Conservation (phyloP, 306 rosid genomes). For the Medicago lupulina region DNA sequence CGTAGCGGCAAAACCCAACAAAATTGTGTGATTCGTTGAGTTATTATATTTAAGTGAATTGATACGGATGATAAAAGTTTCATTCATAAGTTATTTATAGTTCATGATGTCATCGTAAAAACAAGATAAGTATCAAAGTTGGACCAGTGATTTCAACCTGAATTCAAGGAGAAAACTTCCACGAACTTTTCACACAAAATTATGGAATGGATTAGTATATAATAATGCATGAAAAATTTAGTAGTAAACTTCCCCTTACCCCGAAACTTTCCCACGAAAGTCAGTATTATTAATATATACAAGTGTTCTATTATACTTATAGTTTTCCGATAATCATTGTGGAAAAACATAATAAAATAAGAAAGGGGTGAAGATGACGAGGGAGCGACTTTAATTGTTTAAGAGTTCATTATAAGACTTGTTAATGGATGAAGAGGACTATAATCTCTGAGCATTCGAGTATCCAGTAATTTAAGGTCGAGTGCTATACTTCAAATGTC, state of each 20-base stretch:
- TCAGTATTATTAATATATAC: too few species aligned
- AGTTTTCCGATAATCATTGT: too few species aligned
- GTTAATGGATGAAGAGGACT: too few species aligned
- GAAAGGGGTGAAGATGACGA: too few species aligned
- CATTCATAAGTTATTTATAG: background rate
- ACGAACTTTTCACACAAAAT: background rate
- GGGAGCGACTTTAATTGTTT: too few species aligned
- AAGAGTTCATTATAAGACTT: too few species aligned
- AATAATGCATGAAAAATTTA: too few species aligned
- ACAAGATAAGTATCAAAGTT: conserved; percentile 4
- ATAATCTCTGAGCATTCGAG: too few species aligned
- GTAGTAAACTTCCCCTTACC: background rate
- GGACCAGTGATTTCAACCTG: background rate
- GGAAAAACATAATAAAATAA: too few species aligned
- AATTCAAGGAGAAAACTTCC: conserved; percentile 5
- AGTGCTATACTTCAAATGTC: too few species aligned
- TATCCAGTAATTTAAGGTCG: too few species aligned
- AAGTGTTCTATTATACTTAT: too few species aligned
- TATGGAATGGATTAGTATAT: background rate
- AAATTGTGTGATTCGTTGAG: conserved; percentile 8
- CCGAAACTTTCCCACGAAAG: background rate
- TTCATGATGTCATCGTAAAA: background rate
- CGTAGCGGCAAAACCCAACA: conserved; percentile 16
- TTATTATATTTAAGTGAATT: background rate
- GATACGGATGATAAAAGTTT: background rate